Evolutionary conservation across 148 eudicot genomes (phyloP).

Genomic region (Amaranthus cruentus): DNA sequence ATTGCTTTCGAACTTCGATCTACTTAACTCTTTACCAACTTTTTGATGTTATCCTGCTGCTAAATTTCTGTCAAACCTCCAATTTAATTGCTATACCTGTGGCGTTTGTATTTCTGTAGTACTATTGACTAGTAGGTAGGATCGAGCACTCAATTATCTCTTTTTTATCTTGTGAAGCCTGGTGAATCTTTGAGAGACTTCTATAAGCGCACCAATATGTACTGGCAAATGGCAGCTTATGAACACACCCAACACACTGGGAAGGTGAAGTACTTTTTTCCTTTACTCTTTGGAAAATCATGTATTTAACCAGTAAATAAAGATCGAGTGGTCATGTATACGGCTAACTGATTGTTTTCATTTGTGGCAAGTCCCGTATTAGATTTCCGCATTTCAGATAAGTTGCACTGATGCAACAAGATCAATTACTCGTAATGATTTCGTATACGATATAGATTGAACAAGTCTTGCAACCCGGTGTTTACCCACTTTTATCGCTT

Average conservation of each 20-base stretch:
- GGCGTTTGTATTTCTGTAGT: not conserved
- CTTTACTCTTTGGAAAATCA: not conserved
- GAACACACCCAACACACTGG: conserved; percentile 99
- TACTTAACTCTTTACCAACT: not conserved
- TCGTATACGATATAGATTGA: too few species aligned
- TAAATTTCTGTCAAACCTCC: not conserved
- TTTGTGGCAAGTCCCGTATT: too few species aligned
- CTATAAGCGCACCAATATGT: conserved; percentile 81
- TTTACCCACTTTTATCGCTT: too few species aligned
- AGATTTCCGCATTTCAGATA: too few species aligned
- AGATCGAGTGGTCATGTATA: too few species aligned
- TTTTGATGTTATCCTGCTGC: not conserved
- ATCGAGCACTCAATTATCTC: not conserved
- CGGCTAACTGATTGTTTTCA: too few species aligned
- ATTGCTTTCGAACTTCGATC: not conserved
- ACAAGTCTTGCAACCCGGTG: too few species aligned
- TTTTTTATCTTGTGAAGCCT: conserved; percentile 47
- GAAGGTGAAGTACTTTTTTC: conserved; percentile 49
- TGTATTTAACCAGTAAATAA: too few species aligned
- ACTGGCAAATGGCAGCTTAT: conserved; percentile 99
- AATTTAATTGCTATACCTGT: not conserved
- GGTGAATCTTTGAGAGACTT: conserved; percentile 92
- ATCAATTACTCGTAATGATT: too few species aligned
- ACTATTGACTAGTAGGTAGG: not conserved
- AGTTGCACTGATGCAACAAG: too few species aligned